Evolutionary conservation across 139 green algal genomes (phyloP), one percentile per base, ranked within the genome.

Genomic region (Coelastrella sp.): DNA sequence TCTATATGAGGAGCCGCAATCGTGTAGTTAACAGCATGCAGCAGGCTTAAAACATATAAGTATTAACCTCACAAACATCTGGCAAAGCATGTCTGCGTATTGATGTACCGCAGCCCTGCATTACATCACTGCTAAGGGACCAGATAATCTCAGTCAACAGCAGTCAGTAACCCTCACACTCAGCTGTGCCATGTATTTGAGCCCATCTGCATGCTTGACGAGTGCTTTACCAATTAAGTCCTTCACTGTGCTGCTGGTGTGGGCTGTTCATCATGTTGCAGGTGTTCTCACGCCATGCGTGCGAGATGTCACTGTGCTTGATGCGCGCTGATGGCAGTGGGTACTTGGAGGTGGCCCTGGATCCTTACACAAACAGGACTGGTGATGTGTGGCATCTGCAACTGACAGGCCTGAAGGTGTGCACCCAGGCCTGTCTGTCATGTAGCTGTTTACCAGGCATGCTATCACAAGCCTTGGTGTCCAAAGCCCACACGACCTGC

Each of bases 231-330:
- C 35, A 3, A 49, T 49, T 1, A 49, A 49, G 35, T 49, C 3
- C 35, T 49, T 49, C 3, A 49, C 35, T 49, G 35, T 49, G 35
- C 35, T 49, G 35, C 35, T 49, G 17, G 17, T 68, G n/a, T 89
- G 68, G 35, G 35, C 35, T 49, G 35, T 49, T 49, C 24, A 7
- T 83, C 17, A 49, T 7, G 22, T 9, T 80, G 58, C 82, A 92
- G 91, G 80, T 92, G 17, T 94, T 93, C 25, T 96, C 91, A 0
- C 91, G 95, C 49, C 92, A 94, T 57, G 94, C 93, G 1, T 76
- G 89, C 5, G 79, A 87, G 75, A 90, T 97, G 74, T 93, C 92
- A 68, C 92, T 98, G 85, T 93, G 91, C 87, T 82, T 96, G 58
- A 85, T 92, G 57, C 89, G 93, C 25, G 58, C 35, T 20, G 75